A percentile compares a stretch with the other conserved stretches of the same genome.
Conservation (phyloP, 2,329 filamentous ascomycete species). For the Pseudopithomyces chartarum region DNA sequence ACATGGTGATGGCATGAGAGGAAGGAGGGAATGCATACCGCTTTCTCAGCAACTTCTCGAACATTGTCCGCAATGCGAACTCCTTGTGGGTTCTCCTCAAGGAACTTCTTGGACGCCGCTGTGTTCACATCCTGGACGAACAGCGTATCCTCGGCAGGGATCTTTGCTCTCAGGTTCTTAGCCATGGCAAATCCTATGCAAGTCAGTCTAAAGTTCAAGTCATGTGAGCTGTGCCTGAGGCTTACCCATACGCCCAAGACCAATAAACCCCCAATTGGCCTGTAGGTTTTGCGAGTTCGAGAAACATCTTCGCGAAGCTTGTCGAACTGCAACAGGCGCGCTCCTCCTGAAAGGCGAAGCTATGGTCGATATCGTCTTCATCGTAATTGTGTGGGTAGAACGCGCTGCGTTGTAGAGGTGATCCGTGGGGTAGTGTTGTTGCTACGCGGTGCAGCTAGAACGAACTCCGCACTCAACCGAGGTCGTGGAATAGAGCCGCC, state of each 20-base stretch:
- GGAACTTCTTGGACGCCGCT: slow-evolving; percentile 60
- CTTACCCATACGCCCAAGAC: slow-evolving; percentile 57
- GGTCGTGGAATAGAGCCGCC: slow-evolving; percentile 26
- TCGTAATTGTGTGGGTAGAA: slow-evolving; percentile 24
- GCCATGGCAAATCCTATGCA: slow-evolving; percentile 72
- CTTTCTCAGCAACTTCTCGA: slow-evolving; percentile 67
- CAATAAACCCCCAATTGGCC: slow-evolving; percentile 57
- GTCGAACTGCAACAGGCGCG: slow-evolving; percentile 19
- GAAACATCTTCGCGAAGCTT: slow-evolving; percentile 47
- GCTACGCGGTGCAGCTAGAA: slow-evolving; percentile 32
- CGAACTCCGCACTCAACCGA: slow-evolving; percentile 44
- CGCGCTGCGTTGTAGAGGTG: slow-evolving; percentile 16
- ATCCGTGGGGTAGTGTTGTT: slow-evolving; percentile 22
- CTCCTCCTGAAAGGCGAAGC: slow-evolving; percentile 34
- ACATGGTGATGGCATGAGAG: slow-evolving; percentile 3
- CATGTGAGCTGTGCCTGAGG: slow-evolving; percentile 24
- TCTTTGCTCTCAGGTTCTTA: slow-evolving; percentile 69
- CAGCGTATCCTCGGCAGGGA: slow-evolving; percentile 65
- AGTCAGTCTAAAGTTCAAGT: slow-evolving; percentile 21
- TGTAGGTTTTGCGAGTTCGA: slow-evolving; percentile 48
- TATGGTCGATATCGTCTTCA: slow-evolving; percentile 36
- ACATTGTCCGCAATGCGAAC: slow-evolving; percentile 63
- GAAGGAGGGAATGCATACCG: slow-evolving; percentile 56
- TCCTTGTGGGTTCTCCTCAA: slow-evolving; percentile 57
- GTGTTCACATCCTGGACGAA: slow-evolving; percentile 70